These are phyloP conservation scores for Rhizopus stolonifer DNA, from an alignment of 371 early-diverging fungal genomes.

Conservation along the genomic window DNA sequence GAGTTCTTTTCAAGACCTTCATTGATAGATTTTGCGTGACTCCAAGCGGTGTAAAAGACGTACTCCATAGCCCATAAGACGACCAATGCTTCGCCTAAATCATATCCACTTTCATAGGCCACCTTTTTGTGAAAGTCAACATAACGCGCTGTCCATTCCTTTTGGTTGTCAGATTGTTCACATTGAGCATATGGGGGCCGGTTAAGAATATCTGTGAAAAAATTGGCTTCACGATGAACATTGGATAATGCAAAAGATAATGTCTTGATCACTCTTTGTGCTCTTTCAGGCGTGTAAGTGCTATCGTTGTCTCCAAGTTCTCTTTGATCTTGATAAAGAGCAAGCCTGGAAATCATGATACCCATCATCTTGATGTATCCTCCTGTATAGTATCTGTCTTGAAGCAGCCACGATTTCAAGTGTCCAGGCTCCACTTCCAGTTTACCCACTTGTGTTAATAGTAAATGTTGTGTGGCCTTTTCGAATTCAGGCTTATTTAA, in stretches of 20 bases:
- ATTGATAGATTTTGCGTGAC: slow-evolving; percentile 8
- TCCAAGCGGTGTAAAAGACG: slow-evolving; percentile 26
- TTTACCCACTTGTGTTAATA: slow-evolving; percentile 20
- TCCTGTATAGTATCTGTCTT: slow-evolving; percentile 26
- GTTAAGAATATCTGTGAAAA: slow-evolving; percentile 24
- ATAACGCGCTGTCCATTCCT: slow-evolving; percentile 21
- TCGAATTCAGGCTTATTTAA: slow-evolving; percentile 16
- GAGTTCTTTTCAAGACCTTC: neutral
- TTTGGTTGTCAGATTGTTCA: slow-evolving; percentile 1
- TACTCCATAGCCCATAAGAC: slow-evolving; percentile 31
- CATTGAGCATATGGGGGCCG: slow-evolving; percentile 7
- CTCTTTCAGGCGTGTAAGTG: slow-evolving; percentile 6
- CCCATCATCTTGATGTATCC: slow-evolving; percentile 32
- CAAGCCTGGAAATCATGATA: slow-evolving; percentile 22
- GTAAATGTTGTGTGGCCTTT: slow-evolving; percentile 26
- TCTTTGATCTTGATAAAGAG: slow-evolving; percentile 18
- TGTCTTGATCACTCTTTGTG: slow-evolving; percentile 11
- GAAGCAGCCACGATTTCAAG: slow-evolving; percentile 26
- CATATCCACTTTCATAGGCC: slow-evolving; percentile 21
- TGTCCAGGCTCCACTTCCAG: slow-evolving; percentile 21
- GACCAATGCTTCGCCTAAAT: slow-evolving; percentile 28
- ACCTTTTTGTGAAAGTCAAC: slow-evolving; percentile 27
- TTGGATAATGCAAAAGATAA: slow-evolving; percentile 28
- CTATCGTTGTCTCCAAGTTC: slow-evolving; percentile 23
- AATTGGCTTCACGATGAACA: slow-evolving; percentile 25